Percentiles rank a stretch among this genome's conserved stretches.
These are phyloP conservation scores for Dendryphion nanum DNA, from an alignment of 2,329 filamentous ascomycete genomes.

Conservation along the genomic window DNA sequence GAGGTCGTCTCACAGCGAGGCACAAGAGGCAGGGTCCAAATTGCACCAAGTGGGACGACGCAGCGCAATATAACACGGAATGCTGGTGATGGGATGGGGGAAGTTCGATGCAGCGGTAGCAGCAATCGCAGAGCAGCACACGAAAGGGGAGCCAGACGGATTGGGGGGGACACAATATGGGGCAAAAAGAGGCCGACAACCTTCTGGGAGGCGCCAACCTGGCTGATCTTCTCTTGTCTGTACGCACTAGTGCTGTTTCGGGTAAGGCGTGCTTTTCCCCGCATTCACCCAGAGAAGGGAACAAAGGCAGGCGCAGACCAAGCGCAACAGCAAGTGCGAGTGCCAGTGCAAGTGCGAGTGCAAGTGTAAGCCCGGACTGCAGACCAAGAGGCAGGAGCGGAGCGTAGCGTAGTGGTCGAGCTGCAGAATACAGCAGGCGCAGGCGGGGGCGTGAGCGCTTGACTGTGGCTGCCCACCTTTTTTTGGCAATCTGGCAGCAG, in stretches of 20 bases:
- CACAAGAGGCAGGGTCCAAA: not conserved
- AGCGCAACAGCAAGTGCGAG: no score
- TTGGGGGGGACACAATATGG: constrained; percentile 6
- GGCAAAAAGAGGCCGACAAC: constrained; percentile 1
- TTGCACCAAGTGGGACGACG: constrained; percentile 1
- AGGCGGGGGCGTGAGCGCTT: no score
- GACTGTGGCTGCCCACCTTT: no score
- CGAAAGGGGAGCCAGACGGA: not conserved
- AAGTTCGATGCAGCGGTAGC: no score
- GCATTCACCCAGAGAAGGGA: constrained; percentile 21
- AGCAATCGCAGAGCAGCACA: no score
- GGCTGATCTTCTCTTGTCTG: constrained; percentile 6
- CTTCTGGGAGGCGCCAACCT: constrained; percentile 6
- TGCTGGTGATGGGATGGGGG: not conserved
- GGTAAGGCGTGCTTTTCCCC: constrained; percentile 31
- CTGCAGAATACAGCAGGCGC: no score
- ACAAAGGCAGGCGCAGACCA: no score
- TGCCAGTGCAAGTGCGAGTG: no score
- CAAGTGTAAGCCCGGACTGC: no score
- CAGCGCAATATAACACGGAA: constrained; percentile 1
- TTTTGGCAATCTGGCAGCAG: no score
- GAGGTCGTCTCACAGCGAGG: not conserved
- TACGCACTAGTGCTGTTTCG: constrained; percentile 10
- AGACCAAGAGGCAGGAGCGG: no score
- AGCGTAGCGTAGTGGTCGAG: no score